Conservation (phyloP, 257 asterid genomes). For the Solanum piurae region DNA sequence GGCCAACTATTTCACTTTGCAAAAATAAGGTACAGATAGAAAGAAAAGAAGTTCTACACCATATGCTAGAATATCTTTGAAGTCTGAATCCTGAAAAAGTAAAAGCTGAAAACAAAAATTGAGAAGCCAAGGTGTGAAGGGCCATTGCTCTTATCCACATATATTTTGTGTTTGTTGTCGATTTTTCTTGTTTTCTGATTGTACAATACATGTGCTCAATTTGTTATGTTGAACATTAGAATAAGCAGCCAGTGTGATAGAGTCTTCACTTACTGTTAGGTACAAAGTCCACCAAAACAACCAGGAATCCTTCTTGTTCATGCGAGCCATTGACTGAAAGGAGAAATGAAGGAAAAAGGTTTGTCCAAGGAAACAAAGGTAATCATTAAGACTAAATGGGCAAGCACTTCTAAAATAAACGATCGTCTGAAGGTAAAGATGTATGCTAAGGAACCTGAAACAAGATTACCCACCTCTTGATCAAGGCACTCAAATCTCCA, state of each 20-base stretch:
- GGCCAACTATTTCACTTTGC: neutral
- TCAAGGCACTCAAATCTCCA: constrained; percentile 91
- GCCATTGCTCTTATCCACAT: neutral
- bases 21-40: neutral
- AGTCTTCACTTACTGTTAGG: constrained; percentile 52
- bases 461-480: constrained; percentile 40
- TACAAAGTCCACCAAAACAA: constrained; percentile 98
- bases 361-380: neutral
- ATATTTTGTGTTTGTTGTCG: neutral
- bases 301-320: constrained; percentile 99
- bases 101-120: neutral
- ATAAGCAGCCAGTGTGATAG: neutral
- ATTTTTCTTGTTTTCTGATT: neutral
- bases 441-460: neutral
- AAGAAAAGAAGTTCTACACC: neutral
- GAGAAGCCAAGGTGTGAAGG: neutral
- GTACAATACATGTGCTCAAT: neutral
- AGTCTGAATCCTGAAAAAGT: neutral
- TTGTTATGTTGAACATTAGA: neutral
- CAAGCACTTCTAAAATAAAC: neutral
- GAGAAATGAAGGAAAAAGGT: constrained; percentile 12
- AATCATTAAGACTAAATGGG: neutral
- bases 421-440: neutral
- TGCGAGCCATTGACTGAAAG: constrained; percentile 77
- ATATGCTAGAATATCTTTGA: neutral